Base-by-base conservation (phyloP, 2,329 filamentous ascomycete genomes). In the Aphanoascus verrucosus region DNA sequence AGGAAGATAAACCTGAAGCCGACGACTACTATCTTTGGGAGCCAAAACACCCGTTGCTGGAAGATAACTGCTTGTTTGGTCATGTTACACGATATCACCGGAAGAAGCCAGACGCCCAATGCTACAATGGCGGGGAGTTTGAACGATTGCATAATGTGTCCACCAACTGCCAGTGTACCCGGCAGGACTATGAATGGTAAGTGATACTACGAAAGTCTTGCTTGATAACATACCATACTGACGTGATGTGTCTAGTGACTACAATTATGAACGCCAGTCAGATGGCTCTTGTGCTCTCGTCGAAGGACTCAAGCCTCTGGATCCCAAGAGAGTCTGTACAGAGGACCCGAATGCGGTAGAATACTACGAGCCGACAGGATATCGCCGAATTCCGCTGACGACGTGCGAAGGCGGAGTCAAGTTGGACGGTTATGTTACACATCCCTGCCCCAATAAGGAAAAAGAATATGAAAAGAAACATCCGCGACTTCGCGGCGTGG, bases 161-260 rank as follows among this genome's bases (percentile, higher is more conserved):
- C 15, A 72, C 78, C 58, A 88, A 94, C 67, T 98, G 93, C 74
- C 77, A 80, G 55, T 98, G 93, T 72, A 86, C 82, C 7, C 78
- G 88, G 50, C 78, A 81, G 55, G 93, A 98, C 70, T 98, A 84
- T 66, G 93, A 98, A 77, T 98, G 93, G 86, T 90, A 72, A 73
- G 82, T 71, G 23, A 12, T 32, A 38, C 45, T 49, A 48, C 7
- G 20, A 51, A n/a, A 44, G 11, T 19, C 20, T 2, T 14, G 2
- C 31, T 15, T 35, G 14, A 51, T 31, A 31, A 37, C 35, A n/a
- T n/a, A 31, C 54, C 5, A 31, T 49, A 17, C 17, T 53, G 31
- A 55, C 43, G 42, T 44, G 47, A 42, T 41, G 45, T 35, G 57
- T 58, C 4, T 48, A 93, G 88, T 71, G 91, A 94, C 66, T 98